Conservation (phyloP, 345 rosid species). For the Brassica carinata region DNA sequence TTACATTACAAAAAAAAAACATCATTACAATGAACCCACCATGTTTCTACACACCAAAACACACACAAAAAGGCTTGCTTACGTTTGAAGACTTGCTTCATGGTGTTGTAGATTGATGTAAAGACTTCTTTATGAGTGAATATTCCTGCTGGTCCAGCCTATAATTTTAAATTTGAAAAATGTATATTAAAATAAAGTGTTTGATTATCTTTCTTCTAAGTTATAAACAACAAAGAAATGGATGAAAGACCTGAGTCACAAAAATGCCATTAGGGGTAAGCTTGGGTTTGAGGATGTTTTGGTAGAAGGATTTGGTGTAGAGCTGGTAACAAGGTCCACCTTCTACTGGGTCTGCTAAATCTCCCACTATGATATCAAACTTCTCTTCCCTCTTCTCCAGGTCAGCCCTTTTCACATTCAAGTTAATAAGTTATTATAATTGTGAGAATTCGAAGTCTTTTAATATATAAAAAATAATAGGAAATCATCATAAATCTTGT, state of each 20-base stretch:
- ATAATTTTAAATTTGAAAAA: background rate
- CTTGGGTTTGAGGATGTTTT: conserved; percentile 74
- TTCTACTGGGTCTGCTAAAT: conserved; percentile 94
- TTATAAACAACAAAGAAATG: background rate
- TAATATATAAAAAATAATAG: background rate
- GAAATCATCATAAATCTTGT: background rate
- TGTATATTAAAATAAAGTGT: background rate
- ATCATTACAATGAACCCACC: background rate
- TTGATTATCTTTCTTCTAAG: background rate
- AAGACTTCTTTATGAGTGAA: conserved; percentile 95
- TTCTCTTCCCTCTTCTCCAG: conserved; percentile 69
- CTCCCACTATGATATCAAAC: conserved; percentile 92
- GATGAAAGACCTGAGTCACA: conserved; percentile 72
- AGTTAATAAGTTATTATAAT: background rate
- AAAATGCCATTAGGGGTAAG: conserved; percentile 79
- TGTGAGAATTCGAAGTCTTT: background rate
- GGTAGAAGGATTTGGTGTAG: conserved; percentile 90
- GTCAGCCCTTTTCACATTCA: conserved; percentile 62
- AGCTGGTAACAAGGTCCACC: conserved; percentile 99
- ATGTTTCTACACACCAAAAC: background rate
- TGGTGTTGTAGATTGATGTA: conserved; percentile 85
- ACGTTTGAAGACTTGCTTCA: conserved; percentile 91
- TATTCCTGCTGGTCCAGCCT: conserved; percentile 99
- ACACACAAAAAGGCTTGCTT: conserved; percentile 30
- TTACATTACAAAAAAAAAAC: background rate